A percentile compares a stretch with the other conserved stretches of the same genome.
These are phyloP conservation scores for Kwoniella dejecticola DNA, from an alignment of 768 basidiomycete genomes.

Conservation along the genomic window DNA sequence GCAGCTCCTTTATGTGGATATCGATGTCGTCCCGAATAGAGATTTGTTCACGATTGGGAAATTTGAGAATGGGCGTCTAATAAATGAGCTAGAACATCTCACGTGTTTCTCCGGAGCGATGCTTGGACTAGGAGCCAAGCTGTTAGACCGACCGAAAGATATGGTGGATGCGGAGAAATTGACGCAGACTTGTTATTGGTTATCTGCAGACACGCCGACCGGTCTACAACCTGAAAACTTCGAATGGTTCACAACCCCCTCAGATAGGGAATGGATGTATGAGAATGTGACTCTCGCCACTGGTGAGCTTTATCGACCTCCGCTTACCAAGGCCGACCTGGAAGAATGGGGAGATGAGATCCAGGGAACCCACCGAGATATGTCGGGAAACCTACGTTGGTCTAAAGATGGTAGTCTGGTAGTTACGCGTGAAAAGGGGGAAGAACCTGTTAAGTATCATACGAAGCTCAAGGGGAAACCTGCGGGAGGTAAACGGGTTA, in stretches of 20 bases:
- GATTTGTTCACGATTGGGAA: conserved; percentile 40
- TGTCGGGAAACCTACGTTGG: conserved; percentile 28
- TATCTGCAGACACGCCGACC: conserved; percentile 46
- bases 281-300: conserved; percentile 4
- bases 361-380: conserved; percentile 25
- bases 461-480: conserved; percentile 39
- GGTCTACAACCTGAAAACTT: conserved; percentile 54
- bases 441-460: conserved; percentile 19
- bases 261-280: conserved; percentile 11
- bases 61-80: conserved; percentile 29
- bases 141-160: conserved; percentile 55
- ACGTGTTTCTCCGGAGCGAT: conserved; percentile 58
- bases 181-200: conserved; percentile 57
- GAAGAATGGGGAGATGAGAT: background rate
- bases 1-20: conserved; percentile 46
- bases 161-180: conserved; percentile 48
- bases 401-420: conserved; percentile 26
- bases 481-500: conserved; percentile 43
- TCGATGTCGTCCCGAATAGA: conserved; percentile 49
- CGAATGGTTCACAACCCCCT: conserved; percentile 41
- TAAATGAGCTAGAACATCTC: conserved; percentile 47
- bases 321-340: background rate
- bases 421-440: background rate
- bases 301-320: conserved; percentile 1
- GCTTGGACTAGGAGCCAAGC: conserved; percentile 57